Base-by-base conservation (phyloP, 75 land plant species). In the Larix kaempferi region DNA sequence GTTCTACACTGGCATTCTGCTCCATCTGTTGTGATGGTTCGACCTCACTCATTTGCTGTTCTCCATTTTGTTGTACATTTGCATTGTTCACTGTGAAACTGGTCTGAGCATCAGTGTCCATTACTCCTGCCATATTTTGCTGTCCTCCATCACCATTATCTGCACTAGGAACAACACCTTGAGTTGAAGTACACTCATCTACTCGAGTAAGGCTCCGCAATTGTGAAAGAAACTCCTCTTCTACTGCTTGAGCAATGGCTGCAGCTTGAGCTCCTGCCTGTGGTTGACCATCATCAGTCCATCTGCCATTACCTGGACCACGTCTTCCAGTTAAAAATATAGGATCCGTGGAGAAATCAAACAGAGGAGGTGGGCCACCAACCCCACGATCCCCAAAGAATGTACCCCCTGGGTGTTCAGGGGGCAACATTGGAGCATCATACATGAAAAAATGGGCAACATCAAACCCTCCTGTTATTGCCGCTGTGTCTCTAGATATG, bases 231-330 rank as follows among this genome's bases (percentile, higher is more conserved):
- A 96, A 94, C 19, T 82, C 87, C 59, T 92, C 91, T 84, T 96
- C 99, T 6, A 96, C 84, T 22, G 94, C 98, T 78, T 92, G 95
- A n/a, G 98, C 99, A 82, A 96, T 85, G 11, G 84, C 87, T 57
- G 90, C 83, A 66, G 98, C 89, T 59, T 91, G 92, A 78, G 90
- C 85, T 35, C 95, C 85, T 71, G 89, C 89, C 79, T 96, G 99
- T 54, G 91, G 91, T 77, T 94, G 99, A 37, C 99, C 95, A 88
- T 96, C 99, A 86, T 96, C 98, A 63, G 93, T 94, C 99, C 99
- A 96, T 29, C 93, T 84, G 57, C 90, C 86, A 82, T 94, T 94
- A 73, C 88, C 83, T 59, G 87, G 75, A 33, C 95, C 93, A 60
- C 99, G 89, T 79, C 98, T 84, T 71, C 98, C 96, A 39, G 84